phyloP scores from a whole-genome alignment of 306 rosid species.

The Pterocarpus santalinus region DNA sequence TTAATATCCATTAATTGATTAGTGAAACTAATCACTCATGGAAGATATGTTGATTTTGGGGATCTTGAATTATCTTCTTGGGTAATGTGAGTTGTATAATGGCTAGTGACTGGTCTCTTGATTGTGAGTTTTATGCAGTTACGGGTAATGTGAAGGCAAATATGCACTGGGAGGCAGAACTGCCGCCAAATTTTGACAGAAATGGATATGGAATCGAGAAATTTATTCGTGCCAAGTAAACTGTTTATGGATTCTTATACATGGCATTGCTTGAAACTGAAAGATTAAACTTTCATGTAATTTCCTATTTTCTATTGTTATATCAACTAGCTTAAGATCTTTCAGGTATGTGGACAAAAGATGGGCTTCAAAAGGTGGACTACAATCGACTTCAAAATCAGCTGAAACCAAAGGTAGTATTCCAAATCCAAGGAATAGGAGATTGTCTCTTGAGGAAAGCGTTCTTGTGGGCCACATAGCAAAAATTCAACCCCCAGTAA shows the following conservation, averaged over 20 bases:
- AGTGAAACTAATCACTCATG: constrained; percentile 25
- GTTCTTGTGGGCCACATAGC: constrained; percentile 58
- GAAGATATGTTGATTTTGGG: constrained; percentile 18
- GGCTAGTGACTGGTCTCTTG: constrained; percentile 41
- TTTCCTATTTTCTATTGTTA: constrained; percentile 37
- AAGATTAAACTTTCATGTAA: constrained; percentile 36
- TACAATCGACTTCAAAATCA: constrained; percentile 47
- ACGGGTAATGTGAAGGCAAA: constrained; percentile 82
- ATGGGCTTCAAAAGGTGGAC: constrained; percentile 64
- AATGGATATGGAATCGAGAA: constrained; percentile 56
- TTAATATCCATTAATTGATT: constrained; percentile 3
- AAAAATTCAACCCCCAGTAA: constrained; percentile 44
- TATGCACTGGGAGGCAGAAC: constrained; percentile 80
- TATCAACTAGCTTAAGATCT: constrained; percentile 45
- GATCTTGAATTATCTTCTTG: constrained; percentile 7
- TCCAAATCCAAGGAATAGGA: constrained; percentile 59
- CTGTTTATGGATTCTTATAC: constrained; percentile 40
- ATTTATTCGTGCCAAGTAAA: constrained; percentile 81
- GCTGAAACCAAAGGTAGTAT: constrained; percentile 50
- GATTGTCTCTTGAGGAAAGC: constrained; percentile 82
- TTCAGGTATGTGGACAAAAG: constrained; percentile 77
- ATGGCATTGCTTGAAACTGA: constrained; percentile 15
- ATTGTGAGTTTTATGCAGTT: constrained; percentile 54
- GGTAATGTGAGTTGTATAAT: not conserved
- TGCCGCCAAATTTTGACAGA: constrained; percentile 66